A percentile compares a stretch with the other conserved stretches of the same genome.
Evolutionary conservation across 2,329 filamentous ascomycete species (phyloP).

Genomic region (Chrysoporthe puriensis): DNA sequence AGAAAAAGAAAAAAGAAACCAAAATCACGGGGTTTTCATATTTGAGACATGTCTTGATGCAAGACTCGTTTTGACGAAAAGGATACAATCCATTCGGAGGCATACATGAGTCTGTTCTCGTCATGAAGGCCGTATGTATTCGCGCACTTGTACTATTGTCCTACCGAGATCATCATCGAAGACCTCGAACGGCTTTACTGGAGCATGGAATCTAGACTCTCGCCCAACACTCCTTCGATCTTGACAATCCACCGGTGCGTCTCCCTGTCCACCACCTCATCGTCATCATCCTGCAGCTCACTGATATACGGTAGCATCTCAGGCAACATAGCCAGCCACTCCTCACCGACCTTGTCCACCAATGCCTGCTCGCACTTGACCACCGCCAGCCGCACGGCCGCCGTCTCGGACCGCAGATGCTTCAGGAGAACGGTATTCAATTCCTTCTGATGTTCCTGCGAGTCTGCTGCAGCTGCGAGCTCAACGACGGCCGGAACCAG

Average conservation of each 20-base stretch:
- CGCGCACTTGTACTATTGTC: neutral
- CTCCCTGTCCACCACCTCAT: constrained; percentile 89
- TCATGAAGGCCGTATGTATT: neutral
- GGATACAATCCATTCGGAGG: neutral
- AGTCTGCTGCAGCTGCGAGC: constrained; percentile 79
- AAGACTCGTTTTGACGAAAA: neutral
- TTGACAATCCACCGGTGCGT: constrained; percentile 87
- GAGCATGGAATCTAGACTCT: constrained; percentile 90
- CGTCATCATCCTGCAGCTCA: constrained; percentile 94
- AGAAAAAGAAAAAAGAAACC: too few relatives aligned
- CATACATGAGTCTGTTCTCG: neutral
- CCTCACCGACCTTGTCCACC: constrained; percentile 81
- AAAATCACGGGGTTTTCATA: neutral
- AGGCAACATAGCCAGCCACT: constrained; percentile 87
- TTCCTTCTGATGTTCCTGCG: constrained; percentile 87
- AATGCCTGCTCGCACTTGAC: constrained; percentile 81
- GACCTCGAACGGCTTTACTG: constrained; percentile 56
- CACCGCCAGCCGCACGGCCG: constrained; percentile 76
- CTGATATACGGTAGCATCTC: constrained; percentile 98
- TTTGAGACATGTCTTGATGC: neutral
- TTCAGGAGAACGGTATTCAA: constrained; percentile 80
- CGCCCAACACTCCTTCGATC: constrained; percentile 87
- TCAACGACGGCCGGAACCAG: constrained; percentile 78
- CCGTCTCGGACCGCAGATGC: constrained; percentile 73
- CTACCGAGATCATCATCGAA: neutral